These are phyloP conservation scores for Pouteria campechiana DNA, from an alignment of 179 eudicot genomes.

Conservation along the genomic window DNA sequence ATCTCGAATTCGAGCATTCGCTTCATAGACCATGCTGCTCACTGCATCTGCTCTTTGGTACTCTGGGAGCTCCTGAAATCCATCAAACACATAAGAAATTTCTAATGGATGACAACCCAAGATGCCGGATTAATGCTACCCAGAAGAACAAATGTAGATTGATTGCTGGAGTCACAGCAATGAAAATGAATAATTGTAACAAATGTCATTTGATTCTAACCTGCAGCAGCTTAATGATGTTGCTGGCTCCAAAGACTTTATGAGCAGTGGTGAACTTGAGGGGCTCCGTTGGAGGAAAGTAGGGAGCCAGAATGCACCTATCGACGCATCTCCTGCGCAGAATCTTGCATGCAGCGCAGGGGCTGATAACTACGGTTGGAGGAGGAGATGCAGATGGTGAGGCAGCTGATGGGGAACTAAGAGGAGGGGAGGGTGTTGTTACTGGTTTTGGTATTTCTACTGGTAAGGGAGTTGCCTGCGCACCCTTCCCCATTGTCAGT, in stretches of 20 bases:
- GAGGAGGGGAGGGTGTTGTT: background rate
- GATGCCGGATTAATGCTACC: no score
- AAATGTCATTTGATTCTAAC: conserved; percentile 25
- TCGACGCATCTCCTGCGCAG: conserved; percentile 54
- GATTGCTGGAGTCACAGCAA: no score
- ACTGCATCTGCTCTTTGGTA: conserved; percentile 59
- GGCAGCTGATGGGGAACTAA: background rate
- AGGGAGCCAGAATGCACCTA: conserved; percentile 59
- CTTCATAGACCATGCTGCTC: conserved; percentile 78
- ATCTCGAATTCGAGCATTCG: conserved; percentile 53
- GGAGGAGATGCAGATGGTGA: conserved; percentile 11
- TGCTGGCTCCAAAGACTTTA: conserved; percentile 72
- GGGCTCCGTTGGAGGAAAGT: conserved; percentile 68
- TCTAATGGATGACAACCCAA: no score
- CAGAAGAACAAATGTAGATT: background rate
- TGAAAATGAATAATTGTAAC: no score
- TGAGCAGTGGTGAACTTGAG: conserved; percentile 69
- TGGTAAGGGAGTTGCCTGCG: no score
- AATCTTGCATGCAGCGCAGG: conserved; percentile 74
- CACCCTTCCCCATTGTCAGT: no score
- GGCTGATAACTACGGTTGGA: conserved; percentile 29
- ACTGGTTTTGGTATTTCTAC: no score
- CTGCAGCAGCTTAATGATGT: conserved; percentile 69
- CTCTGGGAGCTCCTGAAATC: conserved; percentile 50
- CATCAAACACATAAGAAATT: background rate